Evolutionary conservation across 768 basidiomycete genomes (phyloP).

Genomic region (Kwoniella sp.): DNA sequence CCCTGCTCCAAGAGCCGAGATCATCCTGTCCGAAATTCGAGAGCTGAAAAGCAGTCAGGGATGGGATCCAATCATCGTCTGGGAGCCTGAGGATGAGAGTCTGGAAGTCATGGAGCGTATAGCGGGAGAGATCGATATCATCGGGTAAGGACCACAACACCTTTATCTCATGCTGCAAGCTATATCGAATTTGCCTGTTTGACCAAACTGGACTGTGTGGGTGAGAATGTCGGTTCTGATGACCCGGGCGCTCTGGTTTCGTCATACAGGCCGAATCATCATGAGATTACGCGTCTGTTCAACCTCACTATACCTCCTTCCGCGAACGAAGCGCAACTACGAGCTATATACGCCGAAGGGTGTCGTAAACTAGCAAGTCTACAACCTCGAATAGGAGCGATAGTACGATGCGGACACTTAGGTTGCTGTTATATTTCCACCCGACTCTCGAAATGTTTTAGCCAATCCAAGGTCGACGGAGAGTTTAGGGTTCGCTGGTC

Average conservation of each 20-base stretch:
- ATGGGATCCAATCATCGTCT: constrained; percentile 37
- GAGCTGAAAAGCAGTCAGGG: constrained; percentile 2
- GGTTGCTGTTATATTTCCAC: constrained; percentile 33
- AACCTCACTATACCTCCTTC: constrained; percentile 1
- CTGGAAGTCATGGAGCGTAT: constrained; percentile 22
- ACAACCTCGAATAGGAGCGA: constrained; percentile 19
- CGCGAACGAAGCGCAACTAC: not conserved
- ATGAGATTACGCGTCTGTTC: constrained; percentile 33
- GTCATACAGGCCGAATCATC: constrained; percentile 35
- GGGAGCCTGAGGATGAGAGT: constrained; percentile 38
- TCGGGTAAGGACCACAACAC: no score
- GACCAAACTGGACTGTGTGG: no score
- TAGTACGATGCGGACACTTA: constrained; percentile 31
- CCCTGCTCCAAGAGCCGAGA: constrained; percentile 16
- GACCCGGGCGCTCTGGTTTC: no score
- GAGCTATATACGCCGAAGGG: constrained; percentile 4
- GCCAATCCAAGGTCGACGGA: no score
- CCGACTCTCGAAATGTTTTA: no score
- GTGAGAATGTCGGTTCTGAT: not conserved
- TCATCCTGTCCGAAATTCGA: constrained; percentile 24
- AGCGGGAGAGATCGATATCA: constrained; percentile 19
- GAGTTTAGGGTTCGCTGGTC: constrained; percentile 29
- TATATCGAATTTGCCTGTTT: no score
- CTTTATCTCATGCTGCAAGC: no score
- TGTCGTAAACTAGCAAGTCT: constrained; percentile 5